phyloP scores from a whole-genome alignment of 768 basidiomycete genomes.

The Podaxis sp. region DNA sequence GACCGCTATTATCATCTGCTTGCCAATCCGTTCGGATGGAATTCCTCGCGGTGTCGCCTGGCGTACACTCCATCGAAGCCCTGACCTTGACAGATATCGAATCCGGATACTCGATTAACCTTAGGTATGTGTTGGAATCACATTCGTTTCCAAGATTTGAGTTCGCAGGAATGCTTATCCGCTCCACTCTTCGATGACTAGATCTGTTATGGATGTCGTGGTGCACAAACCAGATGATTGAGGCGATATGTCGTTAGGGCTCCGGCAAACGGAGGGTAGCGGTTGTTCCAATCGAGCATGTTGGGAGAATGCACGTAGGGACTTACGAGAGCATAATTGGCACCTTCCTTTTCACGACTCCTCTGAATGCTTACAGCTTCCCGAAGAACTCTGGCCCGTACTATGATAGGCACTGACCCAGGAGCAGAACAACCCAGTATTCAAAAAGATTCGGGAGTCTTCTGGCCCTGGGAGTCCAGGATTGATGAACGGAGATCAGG shows the following conservation, averaged over 20 bases:
- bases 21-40: slow-evolving; percentile 88
- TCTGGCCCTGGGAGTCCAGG: not conserved
- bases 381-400: not conserved
- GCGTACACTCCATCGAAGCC: slow-evolving; percentile 74
- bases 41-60: slow-evolving; percentile 77
- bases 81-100: slow-evolving; percentile 76
- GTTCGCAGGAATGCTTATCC: slow-evolving; percentile 7
- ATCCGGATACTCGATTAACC: slow-evolving; percentile 67
- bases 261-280: not conserved
- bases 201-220: slow-evolving; percentile 75
- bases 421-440: not conserved
- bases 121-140: slow-evolving; percentile 53
- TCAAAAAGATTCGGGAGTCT: not conserved
- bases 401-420: not conserved
- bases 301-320: too few species aligned
- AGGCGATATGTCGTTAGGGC: not conserved
- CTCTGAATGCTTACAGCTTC: not conserved
- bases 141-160: not conserved
- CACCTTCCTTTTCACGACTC: not conserved
- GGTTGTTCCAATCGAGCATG: too few species aligned
- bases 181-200: slow-evolving; percentile 23
- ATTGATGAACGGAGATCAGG: not conserved
- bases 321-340: not conserved
- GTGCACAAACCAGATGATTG: slow-evolving; percentile 55
- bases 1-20: slow-evolving; percentile 76